Evolutionary conservation across 345 rosid genomes (phyloP).

Genomic region (Tarenaya hassleriana): DNA sequence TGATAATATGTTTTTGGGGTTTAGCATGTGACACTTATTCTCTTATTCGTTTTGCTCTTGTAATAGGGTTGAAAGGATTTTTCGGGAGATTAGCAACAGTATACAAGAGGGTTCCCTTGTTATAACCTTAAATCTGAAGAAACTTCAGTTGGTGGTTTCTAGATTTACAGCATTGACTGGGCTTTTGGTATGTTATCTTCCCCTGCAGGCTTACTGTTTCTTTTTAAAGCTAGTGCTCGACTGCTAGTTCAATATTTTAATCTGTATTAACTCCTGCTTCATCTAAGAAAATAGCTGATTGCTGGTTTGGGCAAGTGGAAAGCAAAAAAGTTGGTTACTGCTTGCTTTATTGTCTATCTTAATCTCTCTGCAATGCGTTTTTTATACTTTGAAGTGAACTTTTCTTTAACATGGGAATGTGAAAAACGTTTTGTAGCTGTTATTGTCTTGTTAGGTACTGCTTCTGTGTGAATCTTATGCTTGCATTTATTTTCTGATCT

Average conservation of each 20-base stretch:
- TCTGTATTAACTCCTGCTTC: too few species aligned
- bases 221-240: background rate
- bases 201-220: slow-evolving; percentile 1
- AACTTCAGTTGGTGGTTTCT: slow-evolving; percentile 70
- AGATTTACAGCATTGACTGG: slow-evolving; percentile 91
- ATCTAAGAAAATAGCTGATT: background rate
- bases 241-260: background rate
- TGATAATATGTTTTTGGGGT: slow-evolving; percentile 16
- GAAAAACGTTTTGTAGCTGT: background rate
- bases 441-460: slow-evolving; percentile 3
- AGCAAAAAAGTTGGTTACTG: background rate
- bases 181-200: slow-evolving; percentile 59
- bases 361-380: slow-evolving; percentile 2
- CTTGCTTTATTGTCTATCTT: slow-evolving; percentile 2
- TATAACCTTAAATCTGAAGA: slow-evolving; percentile 57
- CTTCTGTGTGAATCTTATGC: slow-evolving; percentile 5
- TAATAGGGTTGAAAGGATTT: slow-evolving; percentile 89
- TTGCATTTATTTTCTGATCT: background rate
- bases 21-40: slow-evolving; percentile 9
- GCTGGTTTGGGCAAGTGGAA: slow-evolving; percentile 8
- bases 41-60: slow-evolving; percentile 11
- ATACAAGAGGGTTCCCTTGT: slow-evolving; percentile 57
- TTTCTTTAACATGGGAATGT: background rate
- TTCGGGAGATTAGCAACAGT: slow-evolving; percentile 75
- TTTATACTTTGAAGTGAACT: background rate